A percentile compares a stretch with the other conserved stretches of the same genome.
Evolutionary conservation across 495 filamentous ascomycete species (phyloP).

Genomic region (Symbiotaphrina buchneri): DNA sequence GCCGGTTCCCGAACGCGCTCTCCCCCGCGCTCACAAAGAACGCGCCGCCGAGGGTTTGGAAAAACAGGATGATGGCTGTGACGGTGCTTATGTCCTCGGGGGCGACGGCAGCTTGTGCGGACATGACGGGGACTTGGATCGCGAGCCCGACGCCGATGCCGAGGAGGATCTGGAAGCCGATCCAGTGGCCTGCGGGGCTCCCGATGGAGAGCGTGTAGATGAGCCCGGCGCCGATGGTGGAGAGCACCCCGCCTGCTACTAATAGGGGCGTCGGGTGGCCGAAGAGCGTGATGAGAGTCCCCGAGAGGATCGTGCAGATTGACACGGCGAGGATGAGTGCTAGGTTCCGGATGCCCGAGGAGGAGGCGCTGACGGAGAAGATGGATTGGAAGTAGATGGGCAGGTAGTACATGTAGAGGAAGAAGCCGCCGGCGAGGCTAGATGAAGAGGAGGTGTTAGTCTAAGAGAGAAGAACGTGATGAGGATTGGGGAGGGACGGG

Average conservation of each 20-base stretch:
- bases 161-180: constrained; percentile 18
- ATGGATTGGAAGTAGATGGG: constrained; percentile 42
- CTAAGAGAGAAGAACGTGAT: constrained; percentile 1
- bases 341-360: constrained; percentile 27
- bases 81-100: constrained; percentile 8
- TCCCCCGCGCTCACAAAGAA: constrained; percentile 23
- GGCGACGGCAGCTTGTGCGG: constrained; percentile 11
- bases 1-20: constrained; percentile 19
- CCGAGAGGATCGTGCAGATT: constrained; percentile 12
- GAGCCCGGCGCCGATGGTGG: constrained; percentile 14
- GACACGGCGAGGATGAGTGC: constrained; percentile 21
- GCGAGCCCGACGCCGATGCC: constrained; percentile 14
- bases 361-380: constrained; percentile 17
- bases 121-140: constrained; percentile 14
- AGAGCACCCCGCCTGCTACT: constrained; percentile 9
- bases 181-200: constrained; percentile 12
- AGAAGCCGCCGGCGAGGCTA: constrained; percentile 18
- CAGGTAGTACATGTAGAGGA: constrained; percentile 30
- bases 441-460: neutral
- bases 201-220: constrained; percentile 12
- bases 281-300: constrained; percentile 10
- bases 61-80: constrained; percentile 12
- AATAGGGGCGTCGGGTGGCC: constrained; percentile 16
- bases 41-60: constrained; percentile 23
- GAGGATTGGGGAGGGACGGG: constrained; percentile 9